Conservation (phyloP, 305 asterid species). For the Nicotiana rustica region DNA sequence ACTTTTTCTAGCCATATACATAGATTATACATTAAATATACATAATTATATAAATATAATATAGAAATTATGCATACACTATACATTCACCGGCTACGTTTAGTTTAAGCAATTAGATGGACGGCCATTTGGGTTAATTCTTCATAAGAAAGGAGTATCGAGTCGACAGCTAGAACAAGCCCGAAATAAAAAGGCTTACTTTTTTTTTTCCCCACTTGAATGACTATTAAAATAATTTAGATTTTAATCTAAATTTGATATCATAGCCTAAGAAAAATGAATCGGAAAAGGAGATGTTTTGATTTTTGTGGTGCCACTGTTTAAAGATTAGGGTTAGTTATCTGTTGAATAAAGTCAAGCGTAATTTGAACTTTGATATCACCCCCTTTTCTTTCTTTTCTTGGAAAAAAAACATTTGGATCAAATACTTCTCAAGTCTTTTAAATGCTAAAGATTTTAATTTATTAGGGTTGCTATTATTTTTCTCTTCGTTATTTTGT, state of each 20-base stretch:
- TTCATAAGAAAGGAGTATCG: not conserved
- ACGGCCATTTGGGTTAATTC: no score
- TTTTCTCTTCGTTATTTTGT: not conserved
- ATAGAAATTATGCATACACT: no score
- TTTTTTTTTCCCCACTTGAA: not conserved
- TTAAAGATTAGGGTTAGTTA: constrained; percentile 36
- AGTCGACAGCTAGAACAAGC: not conserved
- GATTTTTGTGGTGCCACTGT: not conserved
- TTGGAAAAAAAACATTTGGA: not conserved
- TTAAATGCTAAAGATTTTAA: constrained; percentile 18
- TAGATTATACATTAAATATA: no score
- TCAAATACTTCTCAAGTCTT: not conserved
- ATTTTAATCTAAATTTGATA: constrained; percentile 16
- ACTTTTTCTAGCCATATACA: no score
- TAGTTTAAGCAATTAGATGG: no score
- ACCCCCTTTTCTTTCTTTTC: not conserved
- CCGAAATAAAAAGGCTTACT: not conserved
- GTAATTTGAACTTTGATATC: not conserved
- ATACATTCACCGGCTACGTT: no score
- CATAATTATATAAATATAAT: no score
- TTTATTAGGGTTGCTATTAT: not conserved
- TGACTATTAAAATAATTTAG: not conserved
- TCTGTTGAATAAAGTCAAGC: not conserved
- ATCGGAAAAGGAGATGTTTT: not conserved
- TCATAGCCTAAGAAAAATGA: not conserved